Conservation (phyloP, 495 filamentous ascomycete species). For the Aspergillus saccharolyticus region DNA sequence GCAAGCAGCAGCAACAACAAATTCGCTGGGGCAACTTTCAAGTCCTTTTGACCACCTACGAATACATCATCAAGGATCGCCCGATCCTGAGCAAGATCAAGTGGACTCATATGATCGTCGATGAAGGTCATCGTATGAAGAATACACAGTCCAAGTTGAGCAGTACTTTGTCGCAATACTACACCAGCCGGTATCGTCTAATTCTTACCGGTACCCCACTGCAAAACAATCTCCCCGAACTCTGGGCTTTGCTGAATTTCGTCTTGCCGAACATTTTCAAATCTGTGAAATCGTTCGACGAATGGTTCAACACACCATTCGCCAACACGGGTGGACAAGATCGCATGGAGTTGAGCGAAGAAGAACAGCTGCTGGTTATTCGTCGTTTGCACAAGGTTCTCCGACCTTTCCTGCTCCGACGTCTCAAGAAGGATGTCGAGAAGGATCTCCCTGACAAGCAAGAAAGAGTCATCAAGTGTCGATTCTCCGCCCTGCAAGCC, state of each 20-base stretch:
- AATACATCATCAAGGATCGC: conserved; percentile 99
- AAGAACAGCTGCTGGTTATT: conserved; percentile 98
- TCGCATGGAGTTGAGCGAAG: conserved; percentile 97
- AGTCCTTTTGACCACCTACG: conserved; percentile 93
- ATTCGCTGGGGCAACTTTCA: conserved; percentile 95
- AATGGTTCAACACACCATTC: conserved; percentile 99
- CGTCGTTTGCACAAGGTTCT: conserved; percentile 97
- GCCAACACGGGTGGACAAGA: conserved; percentile 97
- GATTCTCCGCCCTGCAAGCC: conserved; percentile 89
- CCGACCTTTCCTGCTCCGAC: conserved; percentile 92
- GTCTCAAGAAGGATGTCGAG: conserved; percentile 98
- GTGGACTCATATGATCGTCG: conserved; percentile 99
- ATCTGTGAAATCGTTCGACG: conserved; percentile 97
- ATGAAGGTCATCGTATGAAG: conserved; percentile 99
- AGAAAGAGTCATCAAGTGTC: conserved; percentile 98
- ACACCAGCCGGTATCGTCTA: conserved; percentile 87
- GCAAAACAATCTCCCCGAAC: conserved; percentile 92
- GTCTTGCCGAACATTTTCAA: conserved; percentile 99
- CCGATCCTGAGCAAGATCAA: conserved; percentile 93
- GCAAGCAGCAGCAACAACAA: conserved; percentile 88
- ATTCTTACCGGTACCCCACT: conserved; percentile 96
- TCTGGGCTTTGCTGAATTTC: conserved; percentile 98
- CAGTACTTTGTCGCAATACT: conserved; percentile 90
- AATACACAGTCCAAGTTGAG: conserved; percentile 96
- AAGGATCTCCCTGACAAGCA: conserved; percentile 98